Evolutionary conservation across 495 filamentous ascomycete genomes (phyloP).

Genomic region (Penicilliopsis zonata): DNA sequence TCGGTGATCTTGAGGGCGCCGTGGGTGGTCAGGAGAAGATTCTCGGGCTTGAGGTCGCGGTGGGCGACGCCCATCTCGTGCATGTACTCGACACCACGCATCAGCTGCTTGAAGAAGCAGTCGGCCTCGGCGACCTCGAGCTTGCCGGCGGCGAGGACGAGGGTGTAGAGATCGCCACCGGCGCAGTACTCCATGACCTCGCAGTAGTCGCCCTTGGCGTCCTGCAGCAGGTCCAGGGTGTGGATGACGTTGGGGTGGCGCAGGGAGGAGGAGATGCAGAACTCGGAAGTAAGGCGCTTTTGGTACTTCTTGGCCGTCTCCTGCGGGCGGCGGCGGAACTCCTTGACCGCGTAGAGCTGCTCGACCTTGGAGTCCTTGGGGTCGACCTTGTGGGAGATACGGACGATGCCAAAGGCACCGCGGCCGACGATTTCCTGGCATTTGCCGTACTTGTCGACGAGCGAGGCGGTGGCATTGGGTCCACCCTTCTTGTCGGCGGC

Average conservation of each 20-base stretch:
- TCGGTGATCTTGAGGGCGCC: slow-evolving; percentile 98
- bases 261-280: slow-evolving; percentile 95
- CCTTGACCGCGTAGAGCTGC: slow-evolving; percentile 95
- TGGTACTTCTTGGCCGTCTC: slow-evolving; percentile 95
- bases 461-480: slow-evolving; percentile 62
- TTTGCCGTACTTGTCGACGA: slow-evolving; percentile 97
- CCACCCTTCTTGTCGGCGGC: slow-evolving; percentile 66
- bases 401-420: slow-evolving; percentile 92
- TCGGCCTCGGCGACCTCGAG: slow-evolving; percentile 90
- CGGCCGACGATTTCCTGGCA: slow-evolving; percentile 98
- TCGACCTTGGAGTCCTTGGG: slow-evolving; percentile 68
- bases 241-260: slow-evolving; percentile 98
- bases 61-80: slow-evolving; percentile 99
- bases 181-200: slow-evolving; percentile 99
- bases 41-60: slow-evolving; percentile 95
- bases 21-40: slow-evolving; percentile 83
- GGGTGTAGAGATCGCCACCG: slow-evolving; percentile 90
- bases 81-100: slow-evolving; percentile 99
- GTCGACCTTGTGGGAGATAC: slow-evolving; percentile 94
- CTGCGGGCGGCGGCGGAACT: slow-evolving; percentile 87
- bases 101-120: slow-evolving; percentile 98
- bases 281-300: slow-evolving; percentile 96
- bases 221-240: slow-evolving; percentile 87
- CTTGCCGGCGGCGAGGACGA: slow-evolving; percentile 85
- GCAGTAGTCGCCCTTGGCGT: slow-evolving; percentile 96